Percentiles rank a stretch among this genome's conserved stretches.
phyloP scores from a whole-genome alignment of 2,329 filamentous ascomycete genomes.

The Aspergillus nomiae region DNA sequence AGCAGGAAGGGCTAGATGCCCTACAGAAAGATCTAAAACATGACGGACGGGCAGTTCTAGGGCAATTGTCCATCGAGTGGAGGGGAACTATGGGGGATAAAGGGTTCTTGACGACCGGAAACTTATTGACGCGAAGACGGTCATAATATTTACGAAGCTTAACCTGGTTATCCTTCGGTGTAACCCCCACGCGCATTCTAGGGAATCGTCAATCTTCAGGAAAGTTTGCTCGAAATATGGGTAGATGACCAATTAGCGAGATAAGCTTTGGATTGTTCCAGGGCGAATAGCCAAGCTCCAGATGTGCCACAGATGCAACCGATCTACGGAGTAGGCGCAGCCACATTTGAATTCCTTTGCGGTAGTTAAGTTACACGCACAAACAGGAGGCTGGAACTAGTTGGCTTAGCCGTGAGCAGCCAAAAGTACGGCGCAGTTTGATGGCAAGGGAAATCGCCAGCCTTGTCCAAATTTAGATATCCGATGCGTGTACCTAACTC shows the following conservation, averaged over 20 bases:
- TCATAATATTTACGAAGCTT: conserved; percentile 20
- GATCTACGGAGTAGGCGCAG: neutral
- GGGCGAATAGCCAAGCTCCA: conserved; percentile 3
- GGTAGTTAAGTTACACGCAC: neutral
- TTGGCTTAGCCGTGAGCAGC: neutral
- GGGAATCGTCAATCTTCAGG: neutral
- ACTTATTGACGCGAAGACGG: conserved; percentile 57
- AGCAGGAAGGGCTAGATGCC: conserved; percentile 54
- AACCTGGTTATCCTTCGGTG: neutral
- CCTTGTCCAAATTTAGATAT: neutral
- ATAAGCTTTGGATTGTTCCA: neutral
- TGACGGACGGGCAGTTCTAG: conserved; percentile 65
- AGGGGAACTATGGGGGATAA: conserved; percentile 84
- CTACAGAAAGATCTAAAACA: conserved; percentile 51
- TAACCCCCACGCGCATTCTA: neutral
- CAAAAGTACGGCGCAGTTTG: neutral
- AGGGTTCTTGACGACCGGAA: conserved; percentile 85
- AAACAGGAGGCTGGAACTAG: neutral
- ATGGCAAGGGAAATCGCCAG: neutral
- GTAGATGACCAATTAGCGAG: neutral
- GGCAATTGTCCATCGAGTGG: conserved; percentile 85
- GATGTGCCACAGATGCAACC: neutral
- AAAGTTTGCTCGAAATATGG: neutral
- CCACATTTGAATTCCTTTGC: neutral
- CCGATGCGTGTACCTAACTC: neutral